phyloP scores from a whole-genome alignment of 139 green algal species.

The Bryopsis sp. region DNA sequence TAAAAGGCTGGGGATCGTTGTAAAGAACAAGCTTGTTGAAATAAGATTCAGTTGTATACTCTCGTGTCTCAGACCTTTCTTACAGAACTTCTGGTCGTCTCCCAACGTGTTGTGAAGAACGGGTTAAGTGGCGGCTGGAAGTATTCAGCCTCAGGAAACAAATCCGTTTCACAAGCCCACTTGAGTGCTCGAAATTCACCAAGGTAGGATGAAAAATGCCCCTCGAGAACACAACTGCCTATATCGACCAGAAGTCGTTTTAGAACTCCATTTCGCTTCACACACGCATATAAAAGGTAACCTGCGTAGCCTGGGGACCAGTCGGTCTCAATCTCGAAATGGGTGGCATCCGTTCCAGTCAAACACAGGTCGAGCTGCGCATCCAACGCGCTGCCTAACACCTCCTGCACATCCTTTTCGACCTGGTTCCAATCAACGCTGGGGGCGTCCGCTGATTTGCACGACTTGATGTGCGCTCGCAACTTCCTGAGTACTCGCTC shows the following conservation, averaged over 20 bases:
- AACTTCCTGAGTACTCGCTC: slow-evolving; percentile 3
- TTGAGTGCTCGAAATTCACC: no score
- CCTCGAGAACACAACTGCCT: neutral
- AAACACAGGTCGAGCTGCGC: neutral
- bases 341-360: neutral
- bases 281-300: slow-evolving; percentile 13
- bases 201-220: slow-evolving; percentile 1
- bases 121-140: no score
- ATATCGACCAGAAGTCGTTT: neutral
- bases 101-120: no score
- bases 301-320: slow-evolving; percentile 6
- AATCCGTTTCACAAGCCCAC: no score
- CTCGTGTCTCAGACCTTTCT: no score
- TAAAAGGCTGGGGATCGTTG: no score
- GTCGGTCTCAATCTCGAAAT: slow-evolving; percentile 10
- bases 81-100: no score
- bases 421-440: neutral
- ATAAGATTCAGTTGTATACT: no score
- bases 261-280: neutral
- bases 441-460: neutral
- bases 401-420: neutral
- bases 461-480: neutral
- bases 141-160: no score
- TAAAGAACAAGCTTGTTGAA: no score
- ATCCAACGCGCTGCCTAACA: neutral